Evolutionary conservation across 208 protist species (phyloP), one percentile per base, ranked within the genome.

Genomic region (Trypanosomatidae sp.): DNA sequence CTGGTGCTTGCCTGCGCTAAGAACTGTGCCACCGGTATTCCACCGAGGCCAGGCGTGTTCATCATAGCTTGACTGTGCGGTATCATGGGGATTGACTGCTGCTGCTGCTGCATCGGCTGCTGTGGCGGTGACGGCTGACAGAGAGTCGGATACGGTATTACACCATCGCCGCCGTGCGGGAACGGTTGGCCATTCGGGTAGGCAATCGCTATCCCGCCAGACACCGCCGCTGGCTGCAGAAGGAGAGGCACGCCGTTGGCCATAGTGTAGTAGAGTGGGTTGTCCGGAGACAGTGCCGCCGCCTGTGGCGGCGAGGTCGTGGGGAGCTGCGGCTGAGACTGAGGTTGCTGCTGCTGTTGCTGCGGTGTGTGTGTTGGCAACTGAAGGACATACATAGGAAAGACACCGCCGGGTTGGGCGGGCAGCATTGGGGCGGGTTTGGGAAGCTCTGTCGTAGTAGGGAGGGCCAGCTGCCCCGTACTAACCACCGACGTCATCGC

Each of bases 191-290:
- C 47, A 12, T 74, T 36, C 1, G 69, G 53, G 43, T 71, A 79
- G 36, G 69, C 44, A 25, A 79, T 67, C 41, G 68, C 68, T 19
- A 79, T 36, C 17, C 75, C 64, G 33, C 75, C 69, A 9, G 69
- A 30, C n/a, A 62, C 52, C 7, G 69, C 46, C 13, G 69, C 62
- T 39, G 75, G 75, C 69, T 79, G 75, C 33, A 79, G 53, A 58
- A 74, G 46, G 52, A 74, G 62, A 9, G 75, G 75, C 30, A 74
- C 69, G 3, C 75, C 64, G 36, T 68, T 79, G 7, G 69, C 69
- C 41, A 79, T 66, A 15, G 75, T 71, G 62, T 79, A 79, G 64
- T 74, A 79, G 52, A 79, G 43, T n/a, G 66, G 50, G 28, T 74
- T 66, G n/a, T 55, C 66, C 9, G 75, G 33, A 33, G 46, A 10